Base-by-base conservation (phyloP, 352 stramenopile genomes). In the Phytophthora rubi region DNA sequence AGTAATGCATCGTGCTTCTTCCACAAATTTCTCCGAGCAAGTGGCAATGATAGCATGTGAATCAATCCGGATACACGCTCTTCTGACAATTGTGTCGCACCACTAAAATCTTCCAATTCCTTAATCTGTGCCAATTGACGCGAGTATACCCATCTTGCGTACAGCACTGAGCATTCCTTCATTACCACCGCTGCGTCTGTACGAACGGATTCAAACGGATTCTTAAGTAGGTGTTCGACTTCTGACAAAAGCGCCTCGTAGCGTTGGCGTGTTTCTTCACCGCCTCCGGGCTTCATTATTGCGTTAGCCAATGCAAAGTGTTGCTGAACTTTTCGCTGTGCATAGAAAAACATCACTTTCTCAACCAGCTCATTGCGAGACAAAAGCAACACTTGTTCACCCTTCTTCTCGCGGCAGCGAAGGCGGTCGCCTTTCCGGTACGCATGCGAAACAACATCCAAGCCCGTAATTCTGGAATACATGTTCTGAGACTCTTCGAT, bases 311-410 rank as follows among this genome's bases (percentile, higher is more conserved):
- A 72, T 52, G 84, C 83, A 42, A 87, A 92, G 35, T 93, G 83
- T 49, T 90, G 70, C 58, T 89, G 76, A 5, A 88, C 69, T 48
- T 89, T 89, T 30, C 85, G 70, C 53, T 79, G 86, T 6, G 70
- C 64, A 49, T 88, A 85, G 58, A 93, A 91, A 58, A 90, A 83
- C 18, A 85, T 63, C 30, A 88, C 73, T 16, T 77, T 78, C 65
- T 93, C 83, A n/a, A 87, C 77, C 75, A 90, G 76, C 26, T 93
- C 83, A 23, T 93, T 91, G 49, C 85, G 80, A 32, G 83, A 91
- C 5, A 80, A 71, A 3, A 90, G 68, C 18, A 68, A 60, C 1
- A 76, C 74, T 33, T 76, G 62, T 12, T 85, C 68, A 6, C 52
- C 66, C 52, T 70, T 70, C 33, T 33, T 3, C 10, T 45, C 59